These are phyloP conservation scores for Pneumocystis oryctolagi DNA, from an alignment of 1,139 yeast species.

Conservation along the genomic window DNA sequence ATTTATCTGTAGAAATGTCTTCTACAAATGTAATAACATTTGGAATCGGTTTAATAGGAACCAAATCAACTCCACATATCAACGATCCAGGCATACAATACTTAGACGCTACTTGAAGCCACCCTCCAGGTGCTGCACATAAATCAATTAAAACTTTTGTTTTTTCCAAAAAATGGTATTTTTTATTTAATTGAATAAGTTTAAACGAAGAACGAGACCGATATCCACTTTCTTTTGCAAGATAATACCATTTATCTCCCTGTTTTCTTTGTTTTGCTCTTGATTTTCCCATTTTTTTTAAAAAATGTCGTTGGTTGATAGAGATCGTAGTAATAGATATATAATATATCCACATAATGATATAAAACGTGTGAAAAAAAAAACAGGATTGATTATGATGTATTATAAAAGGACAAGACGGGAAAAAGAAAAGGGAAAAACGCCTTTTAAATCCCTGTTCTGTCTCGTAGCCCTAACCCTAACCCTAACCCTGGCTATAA, in stretches of 20 bases:
- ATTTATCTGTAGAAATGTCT: constrained; percentile 95
- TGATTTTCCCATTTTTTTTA: background rate
- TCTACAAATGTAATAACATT: constrained; percentile 88
- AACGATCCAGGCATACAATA: constrained; percentile 83
- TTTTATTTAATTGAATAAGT: constrained; percentile 86
- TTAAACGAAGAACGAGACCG: constrained; percentile 98
- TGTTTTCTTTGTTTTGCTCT: background rate
- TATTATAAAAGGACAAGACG: too few relatives aligned
- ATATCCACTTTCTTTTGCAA: constrained; percentile 42
- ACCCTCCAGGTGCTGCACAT: constrained; percentile 95
- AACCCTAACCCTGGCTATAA: too few relatives aligned
- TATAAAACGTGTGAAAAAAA: too few relatives aligned
- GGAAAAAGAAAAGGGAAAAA: too few relatives aligned
- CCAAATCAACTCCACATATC: constrained; percentile 95
- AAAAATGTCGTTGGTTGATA: too few relatives aligned
- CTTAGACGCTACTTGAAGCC: constrained; percentile 89
- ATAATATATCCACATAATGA: too few relatives aligned
- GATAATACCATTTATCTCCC: background rate
- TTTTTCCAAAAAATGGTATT: constrained; percentile 82
- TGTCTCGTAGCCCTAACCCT: too few relatives aligned
- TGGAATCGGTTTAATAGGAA: constrained; percentile 87
- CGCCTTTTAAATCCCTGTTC: too few relatives aligned
- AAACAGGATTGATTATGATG: too few relatives aligned
- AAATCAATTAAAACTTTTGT: constrained; percentile 95
- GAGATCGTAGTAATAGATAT: too few relatives aligned